Percentiles rank a stretch among this genome's conserved stretches.
Conservation (phyloP, 768 basidiomycete genomes). For the Nevesoporus exiguus region DNA sequence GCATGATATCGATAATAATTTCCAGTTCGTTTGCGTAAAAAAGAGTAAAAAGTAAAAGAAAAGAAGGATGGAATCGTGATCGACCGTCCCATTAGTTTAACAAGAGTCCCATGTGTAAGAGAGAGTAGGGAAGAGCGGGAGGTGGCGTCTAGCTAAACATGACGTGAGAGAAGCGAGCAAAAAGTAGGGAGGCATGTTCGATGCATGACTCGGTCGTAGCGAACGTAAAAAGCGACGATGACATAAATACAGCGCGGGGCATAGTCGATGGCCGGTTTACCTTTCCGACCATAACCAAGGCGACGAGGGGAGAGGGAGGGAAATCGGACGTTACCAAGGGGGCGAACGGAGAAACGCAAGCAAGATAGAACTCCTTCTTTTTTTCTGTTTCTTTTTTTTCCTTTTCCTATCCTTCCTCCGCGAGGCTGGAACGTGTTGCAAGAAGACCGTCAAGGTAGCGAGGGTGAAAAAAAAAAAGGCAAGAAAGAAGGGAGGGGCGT, state of each 20-base stretch:
- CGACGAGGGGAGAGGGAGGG: not conserved
- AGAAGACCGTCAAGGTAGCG: no score
- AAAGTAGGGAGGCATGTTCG: not conserved
- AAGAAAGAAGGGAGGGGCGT: slow-evolving; percentile 3
- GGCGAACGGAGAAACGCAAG: not conserved
- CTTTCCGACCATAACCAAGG: slow-evolving; percentile 2
- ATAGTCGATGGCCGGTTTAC: not conserved
- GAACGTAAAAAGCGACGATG: no score
- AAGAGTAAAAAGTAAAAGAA: no score
- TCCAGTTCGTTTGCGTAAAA: no score
- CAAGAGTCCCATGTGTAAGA: no score
- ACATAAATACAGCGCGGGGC: not conserved
- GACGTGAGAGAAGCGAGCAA: not conserved
- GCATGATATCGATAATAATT: no score
- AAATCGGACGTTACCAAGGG: not conserved
- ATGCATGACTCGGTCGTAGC: not conserved
- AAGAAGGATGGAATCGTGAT: no score
- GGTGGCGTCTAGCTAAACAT: no score
- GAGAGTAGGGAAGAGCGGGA: no score
- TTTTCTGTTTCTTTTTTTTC: no score
- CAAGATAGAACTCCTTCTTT: not conserved
- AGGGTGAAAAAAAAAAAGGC: no score
- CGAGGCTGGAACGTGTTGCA: not conserved
- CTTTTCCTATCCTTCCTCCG: not conserved
- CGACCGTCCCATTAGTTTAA: no score